A percentile compares a stretch with the other conserved stretches of the same genome.
These are phyloP conservation scores for Thielaviopsis musarum DNA, from an alignment of 2,329 filamentous ascomycete genomes.

Conservation along the genomic window DNA sequence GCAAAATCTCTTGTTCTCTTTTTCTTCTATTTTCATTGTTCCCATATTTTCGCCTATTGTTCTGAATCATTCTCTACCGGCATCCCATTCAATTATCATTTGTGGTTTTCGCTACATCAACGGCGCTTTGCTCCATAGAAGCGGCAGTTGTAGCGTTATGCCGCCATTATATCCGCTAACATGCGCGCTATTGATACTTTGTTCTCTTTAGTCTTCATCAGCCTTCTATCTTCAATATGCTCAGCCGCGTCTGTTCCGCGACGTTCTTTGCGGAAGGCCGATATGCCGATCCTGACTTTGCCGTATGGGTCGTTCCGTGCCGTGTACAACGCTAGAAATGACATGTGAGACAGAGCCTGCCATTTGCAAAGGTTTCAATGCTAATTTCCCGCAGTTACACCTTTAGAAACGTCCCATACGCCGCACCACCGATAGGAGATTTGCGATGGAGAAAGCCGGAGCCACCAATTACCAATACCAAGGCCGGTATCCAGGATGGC, in stretches of 20 bases:
- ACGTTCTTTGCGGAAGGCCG: constrained; percentile 1
- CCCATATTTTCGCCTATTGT: neutral
- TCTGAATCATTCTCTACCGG: neutral
- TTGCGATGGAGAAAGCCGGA: constrained; percentile 25
- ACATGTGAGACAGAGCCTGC: constrained; percentile 7
- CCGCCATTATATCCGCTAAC: neutral
- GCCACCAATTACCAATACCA: constrained; percentile 17
- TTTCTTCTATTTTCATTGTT: neutral
- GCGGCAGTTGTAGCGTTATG: neutral
- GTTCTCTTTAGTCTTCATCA: constrained; percentile 5
- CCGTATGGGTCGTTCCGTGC: constrained; percentile 13
- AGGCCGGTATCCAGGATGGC: constrained; percentile 7
- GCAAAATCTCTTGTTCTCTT: neutral
- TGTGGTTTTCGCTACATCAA: neutral
- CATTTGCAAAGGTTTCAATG: neutral
- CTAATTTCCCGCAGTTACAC: constrained; percentile 11
- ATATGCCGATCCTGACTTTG: constrained; percentile 11
- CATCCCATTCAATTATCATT: neutral
- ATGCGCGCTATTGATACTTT: constrained; percentile 3
- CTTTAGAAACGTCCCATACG: constrained; percentile 28
- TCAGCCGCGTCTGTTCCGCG: neutral
- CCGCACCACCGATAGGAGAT: constrained; percentile 24
- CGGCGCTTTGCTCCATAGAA: neutral
- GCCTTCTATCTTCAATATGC: neutral
- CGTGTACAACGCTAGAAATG: constrained; percentile 10